Evolutionary conservation across 257 asterid species (phyloP).

Genomic region (Nicotiana noctiflora): DNA sequence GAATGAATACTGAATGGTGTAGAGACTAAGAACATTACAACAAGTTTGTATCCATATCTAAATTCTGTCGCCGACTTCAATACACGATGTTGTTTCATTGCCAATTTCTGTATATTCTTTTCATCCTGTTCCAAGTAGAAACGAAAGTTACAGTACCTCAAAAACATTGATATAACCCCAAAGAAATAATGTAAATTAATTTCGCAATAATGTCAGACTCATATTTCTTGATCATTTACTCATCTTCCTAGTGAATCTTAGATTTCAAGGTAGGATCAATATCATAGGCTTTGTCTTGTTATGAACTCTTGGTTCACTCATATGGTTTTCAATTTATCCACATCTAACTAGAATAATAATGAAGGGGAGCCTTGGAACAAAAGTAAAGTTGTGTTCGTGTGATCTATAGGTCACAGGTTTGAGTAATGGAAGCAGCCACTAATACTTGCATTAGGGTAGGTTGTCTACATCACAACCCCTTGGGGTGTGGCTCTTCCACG

Average conservation of each 20-base stretch:
- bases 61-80: constrained; percentile 73
- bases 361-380: no score
- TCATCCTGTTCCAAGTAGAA: constrained; percentile 61
- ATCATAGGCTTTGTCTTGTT: neutral
- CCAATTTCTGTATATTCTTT: constrained; percentile 82
- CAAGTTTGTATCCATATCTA: constrained; percentile 93
- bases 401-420: no score
- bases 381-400: no score
- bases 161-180: neutral
- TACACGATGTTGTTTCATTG: constrained; percentile 66
- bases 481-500: no score
- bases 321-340: neutral
- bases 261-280: neutral
- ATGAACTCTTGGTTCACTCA: neutral
- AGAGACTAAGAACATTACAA: constrained; percentile 54
- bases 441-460: no score
- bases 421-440: no score
- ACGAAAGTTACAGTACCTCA: neutral
- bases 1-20: neutral
- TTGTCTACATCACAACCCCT: no score
- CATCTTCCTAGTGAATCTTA: neutral
- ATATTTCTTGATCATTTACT: neutral
- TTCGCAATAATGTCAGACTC: neutral
- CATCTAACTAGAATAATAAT: neutral
- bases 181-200: neutral